Evolutionary conservation across 768 basidiomycete genomes (phyloP).

Genomic region (Trametes cingulata): DNA sequence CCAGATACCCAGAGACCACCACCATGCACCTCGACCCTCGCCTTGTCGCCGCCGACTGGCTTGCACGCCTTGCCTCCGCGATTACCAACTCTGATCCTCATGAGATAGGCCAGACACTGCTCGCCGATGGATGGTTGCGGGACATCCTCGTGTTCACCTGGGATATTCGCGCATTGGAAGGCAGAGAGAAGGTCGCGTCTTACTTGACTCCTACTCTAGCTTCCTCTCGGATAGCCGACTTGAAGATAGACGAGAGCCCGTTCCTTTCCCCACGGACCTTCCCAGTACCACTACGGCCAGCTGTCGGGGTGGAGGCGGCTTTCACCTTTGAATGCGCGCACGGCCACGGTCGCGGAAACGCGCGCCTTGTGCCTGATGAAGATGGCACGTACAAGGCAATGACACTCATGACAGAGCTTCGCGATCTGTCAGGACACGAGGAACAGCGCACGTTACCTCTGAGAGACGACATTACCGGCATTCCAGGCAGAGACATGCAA

Average conservation of each 20-base stretch:
- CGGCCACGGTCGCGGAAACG: conserved; percentile 37
- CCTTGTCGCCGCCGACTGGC: conserved; percentile 31
- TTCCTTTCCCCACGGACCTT: conserved; percentile 21
- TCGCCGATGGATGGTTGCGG: conserved; percentile 40
- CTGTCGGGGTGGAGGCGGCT: conserved; percentile 34
- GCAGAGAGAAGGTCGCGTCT: conserved; percentile 34
- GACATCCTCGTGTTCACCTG: conserved; percentile 47
- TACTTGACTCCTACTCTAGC: conserved; percentile 33
- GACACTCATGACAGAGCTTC: conserved; percentile 35
- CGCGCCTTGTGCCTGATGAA: conserved; percentile 32
- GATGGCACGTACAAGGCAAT: conserved; percentile 38
- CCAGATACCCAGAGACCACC: neutral
- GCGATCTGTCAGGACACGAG: conserved; percentile 38
- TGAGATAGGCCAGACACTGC: conserved; percentile 31
- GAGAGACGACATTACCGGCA: conserved; percentile 38
- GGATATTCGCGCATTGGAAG: conserved; percentile 41
- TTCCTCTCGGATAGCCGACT: conserved; percentile 27
- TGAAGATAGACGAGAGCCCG: conserved; percentile 31
- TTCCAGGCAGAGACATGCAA: conserved; percentile 38
- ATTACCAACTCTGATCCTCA: conserved; percentile 26
- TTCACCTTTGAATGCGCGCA: conserved; percentile 40
- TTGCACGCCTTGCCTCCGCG: conserved; percentile 27
- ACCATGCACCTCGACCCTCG: conserved; percentile 12
- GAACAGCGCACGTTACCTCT: conserved; percentile 33
- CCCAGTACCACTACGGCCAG: conserved; percentile 17